Conservation (phyloP, 495 filamentous ascomycete species). For the Neurospora sp. region DNA sequence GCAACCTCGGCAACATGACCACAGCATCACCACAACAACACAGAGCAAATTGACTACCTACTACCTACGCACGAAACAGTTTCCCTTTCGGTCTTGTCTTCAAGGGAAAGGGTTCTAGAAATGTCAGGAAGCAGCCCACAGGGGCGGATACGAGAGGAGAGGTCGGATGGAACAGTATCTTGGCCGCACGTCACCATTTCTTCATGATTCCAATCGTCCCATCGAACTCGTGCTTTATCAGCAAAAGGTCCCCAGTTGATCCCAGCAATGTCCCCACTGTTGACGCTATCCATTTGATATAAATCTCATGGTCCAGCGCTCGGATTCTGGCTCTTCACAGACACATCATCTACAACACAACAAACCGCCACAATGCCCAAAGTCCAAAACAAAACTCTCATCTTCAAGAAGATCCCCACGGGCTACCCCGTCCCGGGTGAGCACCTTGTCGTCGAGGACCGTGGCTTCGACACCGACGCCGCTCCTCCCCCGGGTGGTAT, state of each 20-base stretch:
- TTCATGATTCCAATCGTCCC: neutral
- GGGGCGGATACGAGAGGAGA: neutral
- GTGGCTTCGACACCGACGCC: conserved; percentile 54
- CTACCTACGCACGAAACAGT: neutral
- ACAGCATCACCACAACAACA: neutral
- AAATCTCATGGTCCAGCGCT: neutral
- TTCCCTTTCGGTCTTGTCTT: neutral
- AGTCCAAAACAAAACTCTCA: conserved; percentile 61
- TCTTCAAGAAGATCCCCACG: conserved; percentile 64
- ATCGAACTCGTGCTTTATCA: neutral
- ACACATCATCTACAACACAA: neutral
- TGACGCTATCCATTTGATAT: neutral
- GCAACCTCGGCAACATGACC: neutral
- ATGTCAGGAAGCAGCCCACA: neutral
- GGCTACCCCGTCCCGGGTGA: conserved; percentile 63
- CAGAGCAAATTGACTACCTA: neutral
- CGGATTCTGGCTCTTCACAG: neutral
- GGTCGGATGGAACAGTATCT: neutral
- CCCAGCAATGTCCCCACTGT: neutral
- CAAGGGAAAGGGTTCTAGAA: neutral
- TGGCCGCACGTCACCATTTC: neutral
- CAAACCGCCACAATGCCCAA: conserved; percentile 6
- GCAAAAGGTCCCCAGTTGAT: neutral
- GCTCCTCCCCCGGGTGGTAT: conserved; percentile 59
- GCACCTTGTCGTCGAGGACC: conserved; percentile 60